Conservation (phyloP, 176 grass and related monocot species). For the Elymus sibiricus region DNA sequence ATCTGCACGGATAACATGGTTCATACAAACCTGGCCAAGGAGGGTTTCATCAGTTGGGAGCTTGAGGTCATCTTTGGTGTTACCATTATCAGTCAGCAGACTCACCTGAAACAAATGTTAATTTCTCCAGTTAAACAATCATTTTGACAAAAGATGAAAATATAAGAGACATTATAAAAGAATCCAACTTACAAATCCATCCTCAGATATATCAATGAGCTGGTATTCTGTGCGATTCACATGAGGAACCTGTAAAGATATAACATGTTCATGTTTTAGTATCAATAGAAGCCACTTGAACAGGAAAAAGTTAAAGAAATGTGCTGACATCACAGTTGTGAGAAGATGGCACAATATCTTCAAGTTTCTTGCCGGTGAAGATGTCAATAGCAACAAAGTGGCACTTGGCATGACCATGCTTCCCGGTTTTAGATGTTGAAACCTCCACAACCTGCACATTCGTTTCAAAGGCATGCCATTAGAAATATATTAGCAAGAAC, state of each 20-base stretch:
- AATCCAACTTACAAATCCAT: conserved; percentile 53
- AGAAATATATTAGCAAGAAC: not conserved
- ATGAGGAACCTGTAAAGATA: conserved; percentile 45
- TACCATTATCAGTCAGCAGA: conserved; percentile 50
- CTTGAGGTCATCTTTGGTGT: conserved; percentile 49
- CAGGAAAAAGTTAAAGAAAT: not conserved
- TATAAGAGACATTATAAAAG: not conserved
- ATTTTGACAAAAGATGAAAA: not conserved
- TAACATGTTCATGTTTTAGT: not conserved
- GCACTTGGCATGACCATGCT: conserved; percentile 54
- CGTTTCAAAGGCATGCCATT: not conserved
- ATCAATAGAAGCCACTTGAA: not conserved
- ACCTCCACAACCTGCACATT: conserved; percentile 46
- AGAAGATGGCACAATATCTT: conserved; percentile 63
- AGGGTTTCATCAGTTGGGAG: conserved; percentile 46
- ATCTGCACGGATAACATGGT: not conserved
- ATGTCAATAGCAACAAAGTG: conserved; percentile 59
- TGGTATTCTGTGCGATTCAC: conserved; percentile 53
- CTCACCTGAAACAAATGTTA: conserved; percentile 35
- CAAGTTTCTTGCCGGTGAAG: conserved; percentile 48
- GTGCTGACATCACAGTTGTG: conserved; percentile 60
- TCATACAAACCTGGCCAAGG: conserved; percentile 27
- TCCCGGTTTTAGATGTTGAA: conserved; percentile 62
- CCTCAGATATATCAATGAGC: conserved; percentile 64
- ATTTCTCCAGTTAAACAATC: not conserved